phyloP scores from a whole-genome alignment of 768 basidiomycete species.

The Phylloporus arenicola region DNA sequence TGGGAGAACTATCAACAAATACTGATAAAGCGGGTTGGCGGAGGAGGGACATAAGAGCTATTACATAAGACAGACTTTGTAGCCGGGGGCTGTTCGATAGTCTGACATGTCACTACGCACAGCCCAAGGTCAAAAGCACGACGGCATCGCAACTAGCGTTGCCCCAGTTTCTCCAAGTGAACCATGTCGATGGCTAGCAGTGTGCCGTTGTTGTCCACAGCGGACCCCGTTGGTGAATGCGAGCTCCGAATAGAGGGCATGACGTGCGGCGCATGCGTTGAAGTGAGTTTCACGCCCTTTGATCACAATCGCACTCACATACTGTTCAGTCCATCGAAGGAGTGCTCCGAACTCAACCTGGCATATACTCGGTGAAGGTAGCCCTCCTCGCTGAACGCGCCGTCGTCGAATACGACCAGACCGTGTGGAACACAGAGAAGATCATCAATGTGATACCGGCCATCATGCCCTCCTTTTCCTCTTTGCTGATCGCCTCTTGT shows the following conservation, averaged over 20 bases:
- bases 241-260: conserved; percentile 84
- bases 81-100: not conserved
- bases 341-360: conserved; percentile 74
- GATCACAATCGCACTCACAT: not conserved
- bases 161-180: not conserved
- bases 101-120: conserved; percentile 8
- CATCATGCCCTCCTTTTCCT: not conserved
- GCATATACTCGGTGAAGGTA: conserved; percentile 90
- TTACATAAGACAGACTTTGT: conserved; percentile 9
- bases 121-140: not conserved
- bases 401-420: conserved; percentile 82
- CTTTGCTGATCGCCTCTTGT: conserved; percentile 3
- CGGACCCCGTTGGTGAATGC: conserved; percentile 32
- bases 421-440: conserved; percentile 74
- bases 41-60: not conserved
- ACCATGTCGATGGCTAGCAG: conserved; percentile 7
- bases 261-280: conserved; percentile 87
- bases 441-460: conserved; percentile 53
- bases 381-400: conserved; percentile 95
- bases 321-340: conserved; percentile 69
- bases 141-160: not conserved
- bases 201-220: conserved; percentile 1
- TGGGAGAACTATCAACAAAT: conserved; percentile 83
- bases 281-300: conserved; percentile 43
- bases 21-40: conserved; percentile 45